Percentiles rank a stretch among this genome's conserved stretches.
Evolutionary conservation across 1,139 yeast genomes (phyloP).

Genomic region (Geotrichum reessii): DNA sequence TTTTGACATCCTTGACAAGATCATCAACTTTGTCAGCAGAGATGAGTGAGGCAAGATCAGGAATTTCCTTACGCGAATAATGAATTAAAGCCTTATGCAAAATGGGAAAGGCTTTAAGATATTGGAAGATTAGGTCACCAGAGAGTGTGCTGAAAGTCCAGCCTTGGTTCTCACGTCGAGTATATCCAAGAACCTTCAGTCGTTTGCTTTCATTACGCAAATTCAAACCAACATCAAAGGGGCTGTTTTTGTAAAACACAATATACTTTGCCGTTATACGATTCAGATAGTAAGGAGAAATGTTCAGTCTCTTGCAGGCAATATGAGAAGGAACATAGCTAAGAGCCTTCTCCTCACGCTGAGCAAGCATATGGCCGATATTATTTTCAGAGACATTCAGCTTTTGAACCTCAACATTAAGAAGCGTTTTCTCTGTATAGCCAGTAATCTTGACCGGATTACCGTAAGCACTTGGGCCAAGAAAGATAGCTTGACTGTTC

Average conservation of each 20-base stretch:
- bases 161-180: conserved; percentile 57
- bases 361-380: conserved; percentile 36
- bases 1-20: conserved; percentile 38
- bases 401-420: conserved; percentile 31
- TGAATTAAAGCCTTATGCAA: conserved; percentile 46
- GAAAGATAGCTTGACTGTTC: conserved; percentile 66
- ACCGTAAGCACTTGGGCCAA: conserved; percentile 88
- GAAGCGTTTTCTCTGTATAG: conserved; percentile 38
- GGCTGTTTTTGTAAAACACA: conserved; percentile 51
- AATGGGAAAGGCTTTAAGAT: conserved; percentile 54
- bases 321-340: conserved; percentile 64
- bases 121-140: conserved; percentile 56
- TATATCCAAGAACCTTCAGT: conserved; percentile 81
- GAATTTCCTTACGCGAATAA: conserved; percentile 36
- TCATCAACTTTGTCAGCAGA: conserved; percentile 41
- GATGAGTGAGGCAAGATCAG: conserved; percentile 40
- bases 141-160: conserved; percentile 89
- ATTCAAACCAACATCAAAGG: conserved; percentile 75
- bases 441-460: conserved; percentile 73
- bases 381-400: conserved; percentile 29
- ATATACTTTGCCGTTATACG: conserved; percentile 69
- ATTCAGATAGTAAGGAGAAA: conserved; percentile 64
- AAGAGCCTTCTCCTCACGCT: conserved; percentile 51
- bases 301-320: conserved; percentile 52
- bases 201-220: conserved; percentile 76